phyloP scores from a whole-genome alignment of 2,329 filamentous ascomycete species.

The Paraphoma chrysanthemicola region DNA sequence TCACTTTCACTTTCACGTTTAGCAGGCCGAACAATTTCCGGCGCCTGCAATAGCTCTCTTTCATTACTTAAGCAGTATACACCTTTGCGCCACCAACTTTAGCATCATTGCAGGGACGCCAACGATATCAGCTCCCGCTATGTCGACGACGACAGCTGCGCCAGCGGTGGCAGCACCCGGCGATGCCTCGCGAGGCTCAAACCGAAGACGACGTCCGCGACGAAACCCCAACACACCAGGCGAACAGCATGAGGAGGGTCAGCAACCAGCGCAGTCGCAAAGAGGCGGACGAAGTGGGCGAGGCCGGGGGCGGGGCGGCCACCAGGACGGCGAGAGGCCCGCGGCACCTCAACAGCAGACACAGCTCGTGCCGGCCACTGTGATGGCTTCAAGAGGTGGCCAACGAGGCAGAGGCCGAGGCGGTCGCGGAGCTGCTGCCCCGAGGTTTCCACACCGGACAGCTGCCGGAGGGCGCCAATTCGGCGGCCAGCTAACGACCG shows the following conservation, averaged over 20 bases:
- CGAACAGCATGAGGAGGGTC: constrained; percentile 25
- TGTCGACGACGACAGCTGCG: constrained; percentile 28
- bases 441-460: constrained; percentile 28
- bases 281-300: constrained; percentile 28
- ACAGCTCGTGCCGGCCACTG: background rate
- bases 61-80: background rate
- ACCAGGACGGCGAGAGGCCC: constrained; percentile 8
- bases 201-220: constrained; percentile 29
- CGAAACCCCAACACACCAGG: constrained; percentile 29
- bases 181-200: constrained; percentile 20
- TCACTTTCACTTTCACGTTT: constrained; percentile 27
- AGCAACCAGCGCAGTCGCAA: constrained; percentile 22
- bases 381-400: constrained; percentile 2
- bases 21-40: constrained; percentile 37
- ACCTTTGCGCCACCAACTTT: constrained; percentile 3
- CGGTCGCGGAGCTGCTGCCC: constrained; percentile 13
- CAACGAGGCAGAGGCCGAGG: constrained; percentile 19
- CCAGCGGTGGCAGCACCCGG: constrained; percentile 13
- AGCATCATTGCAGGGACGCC: background rate
- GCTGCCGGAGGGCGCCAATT: constrained; percentile 53
- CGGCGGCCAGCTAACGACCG: constrained; percentile 55
- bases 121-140: constrained; percentile 13
- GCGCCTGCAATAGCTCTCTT: constrained; percentile 27
- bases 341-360: background rate
- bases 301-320: constrained; percentile 24